Base-by-base conservation (phyloP, 2,329 filamentous ascomycete species). In the Pseudogymnoascus sp. region DNA sequence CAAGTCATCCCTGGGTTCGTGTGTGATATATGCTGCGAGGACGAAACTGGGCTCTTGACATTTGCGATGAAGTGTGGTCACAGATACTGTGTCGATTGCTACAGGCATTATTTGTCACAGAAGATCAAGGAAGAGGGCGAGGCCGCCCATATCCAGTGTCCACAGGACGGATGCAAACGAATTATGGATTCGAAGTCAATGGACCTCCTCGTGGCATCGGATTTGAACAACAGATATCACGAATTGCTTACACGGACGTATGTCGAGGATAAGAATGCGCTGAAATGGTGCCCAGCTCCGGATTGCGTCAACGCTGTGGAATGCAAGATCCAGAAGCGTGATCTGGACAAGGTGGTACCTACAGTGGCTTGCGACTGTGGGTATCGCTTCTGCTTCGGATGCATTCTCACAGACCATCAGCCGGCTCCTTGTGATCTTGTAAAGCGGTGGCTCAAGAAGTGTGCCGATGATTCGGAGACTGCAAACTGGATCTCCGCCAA, bases 401-500 rank as follows among this genome's bases (percentile, higher is more conserved):
- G 95, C 75, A 89, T 90, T 7, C 82, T 93, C 33, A 86, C 83
- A 66, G 95, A 99, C 71, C 95, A 99, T 72, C 93, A 96, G 72
- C 95, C 95, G 2, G 90, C 93, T 2, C 93, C 95, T 0, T 99
- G 95, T 75, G 83, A 87, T 26, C 78, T 99, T 61, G 93, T 98
- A 61, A 97, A 95, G 82, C 89, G 85, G 73, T 99, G 95, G 95
- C 77, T 99, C 11, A 96, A 97, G 81, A 99, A 99, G 75, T 99
- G 95, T 73, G 95, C 95, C 63, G 95, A 99, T 74, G 95, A 99
- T 72, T 96, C 91, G 0, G 95, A 99, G 75, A 99, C 95, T 0
- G 93, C 95, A 3, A 99, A 99, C 75, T 99, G 95, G 95, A 99
- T 99, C 66, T 97, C 93, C 0, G 95, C 95, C 56, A 96, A 99